These are phyloP conservation scores for Ilyonectria destructans DNA, from an alignment of 2,329 filamentous ascomycete species.

Conservation along the genomic window DNA sequence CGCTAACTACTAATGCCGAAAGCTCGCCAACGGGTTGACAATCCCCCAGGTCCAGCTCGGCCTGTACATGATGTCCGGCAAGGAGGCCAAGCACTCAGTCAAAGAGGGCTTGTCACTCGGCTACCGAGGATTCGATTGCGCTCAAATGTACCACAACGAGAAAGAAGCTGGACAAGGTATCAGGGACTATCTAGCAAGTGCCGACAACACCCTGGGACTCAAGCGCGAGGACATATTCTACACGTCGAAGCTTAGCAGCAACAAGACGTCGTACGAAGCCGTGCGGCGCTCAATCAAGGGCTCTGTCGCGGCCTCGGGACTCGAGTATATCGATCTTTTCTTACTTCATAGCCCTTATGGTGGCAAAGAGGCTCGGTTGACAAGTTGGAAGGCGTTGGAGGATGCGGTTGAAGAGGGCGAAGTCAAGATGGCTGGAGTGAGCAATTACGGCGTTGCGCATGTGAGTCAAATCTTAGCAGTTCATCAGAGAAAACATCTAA, in stretches of 20 bases:
- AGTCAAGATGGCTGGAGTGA: constrained; percentile 80
- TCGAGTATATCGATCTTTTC: constrained; percentile 86
- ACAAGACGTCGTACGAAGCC: constrained; percentile 75
- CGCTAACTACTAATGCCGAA: constrained; percentile 49
- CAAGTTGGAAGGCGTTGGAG: constrained; percentile 84
- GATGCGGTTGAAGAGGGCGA: constrained; percentile 83
- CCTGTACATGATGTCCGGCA: constrained; percentile 79
- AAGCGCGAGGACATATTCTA: constrained; percentile 82
- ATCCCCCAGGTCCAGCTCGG: constrained; percentile 84
- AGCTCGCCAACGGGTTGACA: constrained; percentile 75
- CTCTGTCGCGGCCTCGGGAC: constrained; percentile 75
- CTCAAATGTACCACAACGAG: constrained; percentile 79
- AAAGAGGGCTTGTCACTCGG: constrained; percentile 69
- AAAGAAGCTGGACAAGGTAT: constrained; percentile 79
- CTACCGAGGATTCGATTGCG: constrained; percentile 68
- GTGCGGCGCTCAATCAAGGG: constrained; percentile 77
- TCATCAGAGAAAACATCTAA: not conserved
- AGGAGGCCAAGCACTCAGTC: constrained; percentile 73
- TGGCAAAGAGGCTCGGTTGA: constrained; percentile 76
- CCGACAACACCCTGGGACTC: constrained; percentile 65
- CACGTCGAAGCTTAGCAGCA: constrained; percentile 83
- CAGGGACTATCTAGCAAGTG: constrained; percentile 66
- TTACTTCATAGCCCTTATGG: constrained; percentile 86
- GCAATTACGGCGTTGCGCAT: constrained; percentile 84
- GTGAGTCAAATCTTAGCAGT: constrained; percentile 58